Evolutionary conservation across 176 grass and related monocot species (phyloP), one percentile per base, ranked within the genome.

Genomic region (Rhynchospora tenuis): DNA sequence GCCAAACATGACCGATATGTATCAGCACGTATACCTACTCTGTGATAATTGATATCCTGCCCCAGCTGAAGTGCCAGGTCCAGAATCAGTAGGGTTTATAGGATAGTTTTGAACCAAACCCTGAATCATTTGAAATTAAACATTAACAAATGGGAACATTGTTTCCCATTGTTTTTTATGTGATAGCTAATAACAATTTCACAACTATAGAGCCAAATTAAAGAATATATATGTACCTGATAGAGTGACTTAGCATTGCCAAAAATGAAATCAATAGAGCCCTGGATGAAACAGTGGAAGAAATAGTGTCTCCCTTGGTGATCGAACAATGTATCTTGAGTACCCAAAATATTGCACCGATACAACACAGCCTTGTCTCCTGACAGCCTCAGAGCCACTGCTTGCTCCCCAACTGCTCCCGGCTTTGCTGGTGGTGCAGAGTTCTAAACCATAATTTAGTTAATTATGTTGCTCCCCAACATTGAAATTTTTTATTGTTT

Each of bases 261-360:
- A 42, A 99, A 99, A 4, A 99, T 99, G 87, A 99, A 93, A 72
- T 99, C 96, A 2, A 99, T 99, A 84, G 96, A 99, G n/a, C 96
- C 96, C 86, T 99, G 91, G 86, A 99, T 93, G 59, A 93, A 91
- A 80, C 96, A 92, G 55, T 89, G 64, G 67, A 79, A 90, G 63
- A 93, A 80, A 87, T 89, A 99, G 80, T 99, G 93, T 59, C 96
- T 83, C 9, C 96, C 96, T 54, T 84, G 87, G 79, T 99, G 89
- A 88, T 99, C 96, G 70, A 99, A 99, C 5, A 99, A 88, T 58
- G 96, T 99, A 85, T 99, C 96, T 83, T 99, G 96, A 4, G 93
- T 86, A 13, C 96, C 96, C 86, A 93, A 84, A 33, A 99, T 86
- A 63, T 86, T 90, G 88, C 96, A 95, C 71, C 83, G 72, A 74